Evolutionary conservation across 345 rosid genomes (phyloP), one percentile per base, ranked within the genome.

Genomic region (Populus nigra): DNA sequence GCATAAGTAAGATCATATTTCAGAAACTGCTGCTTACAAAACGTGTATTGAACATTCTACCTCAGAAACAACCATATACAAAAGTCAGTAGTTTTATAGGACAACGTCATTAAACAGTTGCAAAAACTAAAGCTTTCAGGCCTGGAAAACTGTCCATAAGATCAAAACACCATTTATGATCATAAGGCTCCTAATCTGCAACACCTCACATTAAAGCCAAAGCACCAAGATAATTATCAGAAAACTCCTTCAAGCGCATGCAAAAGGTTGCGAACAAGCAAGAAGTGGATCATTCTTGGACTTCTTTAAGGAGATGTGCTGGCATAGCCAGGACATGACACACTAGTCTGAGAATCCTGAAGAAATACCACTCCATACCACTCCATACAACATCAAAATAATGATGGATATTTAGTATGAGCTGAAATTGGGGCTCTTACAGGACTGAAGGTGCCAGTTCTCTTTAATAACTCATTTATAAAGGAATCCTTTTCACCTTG

Each of bases 371-470:
- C 77, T 79, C 73, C 69, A 59, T 55, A 38, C 13, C n/a, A 47
- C 77, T 79, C 73, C 69, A 59, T 55, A 38, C 8, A 50, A 69
- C 72, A 9, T 15, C n/a, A 71, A 43, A 65, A 71, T 25, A 69
- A 39, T 4, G 27, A n/a, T 35, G 33, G 18, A 63, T 49, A 73
- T 59, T 38, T 15, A 35, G 75, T 76, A 57, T 36, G 63, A 4
- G 68, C 77, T 25, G 43, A 67, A 23, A 71, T 10, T 62, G 22
- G 62, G 36, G 68, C 69, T 79, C 59, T 84, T 83, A 69, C 80
- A 73, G 70, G 67, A 78, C 65, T 23, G 53, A 69, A 33, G 75
- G 73, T 36, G 57, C 65, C 47, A 49, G 78, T 73, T 72, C 71
- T 67, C 31, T 73, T 67, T 73, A 72, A 5, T 23, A 71, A 23